Evolutionary conservation across 306 rosid genomes (phyloP).

Genomic region (Mucuna pruriens): DNA sequence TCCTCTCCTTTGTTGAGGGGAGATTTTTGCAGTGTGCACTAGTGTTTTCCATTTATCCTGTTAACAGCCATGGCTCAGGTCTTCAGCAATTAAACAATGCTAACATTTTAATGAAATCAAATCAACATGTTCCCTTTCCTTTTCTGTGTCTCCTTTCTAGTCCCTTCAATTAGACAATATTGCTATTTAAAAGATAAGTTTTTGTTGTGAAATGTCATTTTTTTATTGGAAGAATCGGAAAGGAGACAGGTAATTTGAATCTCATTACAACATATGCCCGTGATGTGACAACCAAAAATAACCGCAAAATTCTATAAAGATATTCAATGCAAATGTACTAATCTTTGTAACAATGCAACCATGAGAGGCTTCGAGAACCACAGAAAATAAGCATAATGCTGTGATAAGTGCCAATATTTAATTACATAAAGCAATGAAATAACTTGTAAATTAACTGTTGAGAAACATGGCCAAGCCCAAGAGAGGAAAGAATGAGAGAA

Average conservation of each 20-base stretch:
- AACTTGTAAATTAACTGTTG: too few species aligned
- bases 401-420: too few species aligned
- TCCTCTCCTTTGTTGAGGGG: constrained; percentile 96
- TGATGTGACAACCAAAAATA: neutral
- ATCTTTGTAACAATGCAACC: neutral
- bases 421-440: too few species aligned
- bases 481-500: too few species aligned
- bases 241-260: neutral
- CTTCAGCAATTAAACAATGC: constrained; percentile 4
- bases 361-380: neutral
- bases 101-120: neutral
- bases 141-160: neutral
- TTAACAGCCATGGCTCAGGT: constrained; percentile 8
- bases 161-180: neutral
- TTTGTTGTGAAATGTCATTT: neutral
- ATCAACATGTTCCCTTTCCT: neutral
- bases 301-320: neutral
- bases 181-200: neutral
- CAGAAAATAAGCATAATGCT: too few species aligned
- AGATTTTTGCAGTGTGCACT: constrained; percentile 89
- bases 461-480: too few species aligned
- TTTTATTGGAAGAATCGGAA: neutral
- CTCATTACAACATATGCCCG: neutral
- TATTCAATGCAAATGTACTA: constrained; percentile 2
- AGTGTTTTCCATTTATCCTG: constrained; percentile 98